These are phyloP conservation scores for Phytophthora palmivora DNA, from an alignment of 352 stramenopile species.

Conservation along the genomic window DNA sequence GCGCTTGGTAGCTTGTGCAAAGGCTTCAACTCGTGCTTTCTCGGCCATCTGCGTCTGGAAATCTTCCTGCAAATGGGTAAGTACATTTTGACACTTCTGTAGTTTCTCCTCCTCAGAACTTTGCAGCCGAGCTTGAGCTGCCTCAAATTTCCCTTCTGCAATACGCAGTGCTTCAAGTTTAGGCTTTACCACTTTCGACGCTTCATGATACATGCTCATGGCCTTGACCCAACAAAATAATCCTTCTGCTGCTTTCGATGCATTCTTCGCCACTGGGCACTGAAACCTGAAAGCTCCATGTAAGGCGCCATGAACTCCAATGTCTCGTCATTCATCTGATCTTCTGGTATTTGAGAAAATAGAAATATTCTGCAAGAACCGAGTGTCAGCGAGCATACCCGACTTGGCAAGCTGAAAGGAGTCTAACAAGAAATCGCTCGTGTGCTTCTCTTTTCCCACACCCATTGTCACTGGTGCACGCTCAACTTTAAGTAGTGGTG, in stretches of 20 bases:
- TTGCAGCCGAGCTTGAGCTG: conserved; percentile 77
- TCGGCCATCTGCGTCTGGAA: conserved; percentile 92
- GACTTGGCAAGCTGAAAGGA: conserved; percentile 87
- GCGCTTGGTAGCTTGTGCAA: conserved; percentile 79
- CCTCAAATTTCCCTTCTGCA: conserved; percentile 87
- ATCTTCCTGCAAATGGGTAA: conserved; percentile 77
- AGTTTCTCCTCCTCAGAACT: conserved; percentile 80
- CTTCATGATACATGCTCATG: conserved; percentile 93
- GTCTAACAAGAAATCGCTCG: conserved; percentile 84
- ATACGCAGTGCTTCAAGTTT: conserved; percentile 93
- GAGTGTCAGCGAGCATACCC: conserved; percentile 88
- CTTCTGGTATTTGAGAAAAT: conserved; percentile 91
- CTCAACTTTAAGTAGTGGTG: conserved; percentile 78
- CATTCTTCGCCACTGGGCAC: conserved; percentile 83
- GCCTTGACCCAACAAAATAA: conserved; percentile 92
- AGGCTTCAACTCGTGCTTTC: conserved; percentile 89
- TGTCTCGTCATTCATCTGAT: conserved; percentile 94
- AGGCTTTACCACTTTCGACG: conserved; percentile 93
- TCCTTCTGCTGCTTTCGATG: conserved; percentile 90
- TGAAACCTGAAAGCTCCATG: conserved; percentile 89
- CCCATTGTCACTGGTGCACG: conserved; percentile 64
- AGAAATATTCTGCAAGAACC: conserved; percentile 90
- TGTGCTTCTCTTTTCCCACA: conserved; percentile 90
- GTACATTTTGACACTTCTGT: conserved; percentile 65
- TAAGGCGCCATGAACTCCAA: conserved; percentile 94